Conservation (phyloP, 2,329 filamentous ascomycete genomes). For the Penicillium oxalicum region DNA sequence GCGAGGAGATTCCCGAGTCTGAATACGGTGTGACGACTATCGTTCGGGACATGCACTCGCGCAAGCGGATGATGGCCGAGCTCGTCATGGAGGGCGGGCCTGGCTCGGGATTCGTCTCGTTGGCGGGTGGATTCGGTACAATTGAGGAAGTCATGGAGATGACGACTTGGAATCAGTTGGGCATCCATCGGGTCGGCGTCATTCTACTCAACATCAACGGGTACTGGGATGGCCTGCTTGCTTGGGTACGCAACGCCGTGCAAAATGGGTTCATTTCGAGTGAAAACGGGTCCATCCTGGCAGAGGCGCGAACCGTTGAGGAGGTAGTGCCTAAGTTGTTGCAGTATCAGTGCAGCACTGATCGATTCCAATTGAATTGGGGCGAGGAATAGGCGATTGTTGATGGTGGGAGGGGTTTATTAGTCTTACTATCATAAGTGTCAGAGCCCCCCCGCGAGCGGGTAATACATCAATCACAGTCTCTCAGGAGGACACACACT, state of each 20-base stretch:
- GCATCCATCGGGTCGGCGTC: constrained; percentile 76
- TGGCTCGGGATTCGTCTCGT: constrained; percentile 81
- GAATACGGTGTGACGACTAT: constrained; percentile 78
- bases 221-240: constrained; percentile 82
- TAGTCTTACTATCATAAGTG: too few species aligned
- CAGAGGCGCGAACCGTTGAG: constrained; percentile 65
- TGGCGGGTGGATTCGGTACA: constrained; percentile 87
- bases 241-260: constrained; percentile 74
- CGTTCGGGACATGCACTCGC: constrained; percentile 91
- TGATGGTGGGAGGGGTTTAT: not conserved
- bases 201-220: constrained; percentile 81
- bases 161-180: constrained; percentile 89
- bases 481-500: too few species aligned
- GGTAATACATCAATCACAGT: too few species aligned
- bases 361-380: constrained; percentile 79
- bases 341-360: constrained; percentile 69
- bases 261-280: constrained; percentile 68
- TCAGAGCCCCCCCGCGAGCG: too few species aligned
- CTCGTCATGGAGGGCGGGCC: constrained; percentile 76
- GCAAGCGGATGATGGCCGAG: constrained; percentile 88
- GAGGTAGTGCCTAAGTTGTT: constrained; percentile 65
- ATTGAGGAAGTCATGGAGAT: constrained; percentile 96
- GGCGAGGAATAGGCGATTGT: constrained; percentile 49
- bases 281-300: constrained; percentile 68
- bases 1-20: constrained; percentile 29